phyloP scores from a whole-genome alignment of 2,329 filamentous ascomycete species.

The Colletotrichum theobromicola region DNA sequence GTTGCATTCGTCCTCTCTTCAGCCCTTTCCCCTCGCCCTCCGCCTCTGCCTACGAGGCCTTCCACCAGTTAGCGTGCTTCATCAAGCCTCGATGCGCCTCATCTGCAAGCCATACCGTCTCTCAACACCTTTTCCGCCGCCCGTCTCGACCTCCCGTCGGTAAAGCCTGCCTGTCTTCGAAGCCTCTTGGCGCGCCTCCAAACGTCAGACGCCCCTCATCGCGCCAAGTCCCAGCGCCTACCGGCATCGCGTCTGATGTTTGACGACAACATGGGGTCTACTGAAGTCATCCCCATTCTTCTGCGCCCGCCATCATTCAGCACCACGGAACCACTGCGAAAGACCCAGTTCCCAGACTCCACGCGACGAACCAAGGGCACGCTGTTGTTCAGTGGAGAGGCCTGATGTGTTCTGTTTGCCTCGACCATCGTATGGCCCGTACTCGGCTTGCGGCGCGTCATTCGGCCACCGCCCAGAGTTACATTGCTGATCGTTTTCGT shows the following conservation, averaged over 20 bases:
- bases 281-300: background rate
- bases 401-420: background rate
- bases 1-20: background rate
- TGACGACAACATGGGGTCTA: background rate
- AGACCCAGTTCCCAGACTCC: background rate
- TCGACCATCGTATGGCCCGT: background rate
- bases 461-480: background rate
- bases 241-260: background rate
- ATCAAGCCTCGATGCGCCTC: background rate
- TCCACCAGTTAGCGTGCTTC: background rate
- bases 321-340: background rate
- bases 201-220: slow-evolving; percentile 1
- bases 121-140: background rate
- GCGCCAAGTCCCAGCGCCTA: slow-evolving; percentile 10
- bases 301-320: background rate
- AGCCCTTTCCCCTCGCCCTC: background rate
- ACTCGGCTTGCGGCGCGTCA: background rate
- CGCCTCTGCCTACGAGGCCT: background rate
- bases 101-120: background rate
- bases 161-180: slow-evolving; percentile 1
- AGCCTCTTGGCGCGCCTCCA: slow-evolving; percentile 7
- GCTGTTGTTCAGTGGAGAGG: background rate
- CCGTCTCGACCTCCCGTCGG: slow-evolving; percentile 6
- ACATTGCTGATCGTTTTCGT: background rate
- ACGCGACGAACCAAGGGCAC: background rate